Conservation (phyloP, 257 asterid genomes). For the Solanum etuberosum region DNA sequence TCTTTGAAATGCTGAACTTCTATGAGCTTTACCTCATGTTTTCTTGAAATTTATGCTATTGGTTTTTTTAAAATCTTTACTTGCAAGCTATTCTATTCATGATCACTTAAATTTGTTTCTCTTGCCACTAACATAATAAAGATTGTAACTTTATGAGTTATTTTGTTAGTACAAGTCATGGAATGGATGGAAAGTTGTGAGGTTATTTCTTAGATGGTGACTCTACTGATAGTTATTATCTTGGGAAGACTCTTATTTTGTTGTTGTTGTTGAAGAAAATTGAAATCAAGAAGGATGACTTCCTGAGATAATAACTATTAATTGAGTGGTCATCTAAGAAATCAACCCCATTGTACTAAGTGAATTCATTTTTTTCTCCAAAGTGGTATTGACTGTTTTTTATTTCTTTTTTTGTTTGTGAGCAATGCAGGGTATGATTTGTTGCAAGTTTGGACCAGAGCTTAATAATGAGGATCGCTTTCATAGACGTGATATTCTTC, state of each 20-base stretch:
- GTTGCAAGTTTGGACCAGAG: slow-evolving; percentile 41
- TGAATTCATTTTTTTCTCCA: background rate
- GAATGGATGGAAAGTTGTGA: background rate
- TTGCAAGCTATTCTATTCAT: background rate
- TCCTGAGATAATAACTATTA: background rate
- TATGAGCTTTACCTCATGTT: background rate
- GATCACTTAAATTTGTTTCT: background rate
- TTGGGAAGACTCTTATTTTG: background rate
- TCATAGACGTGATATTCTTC: slow-evolving; percentile 56
- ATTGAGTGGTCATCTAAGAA: background rate
- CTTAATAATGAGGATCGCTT: slow-evolving; percentile 20
- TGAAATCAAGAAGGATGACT: background rate
- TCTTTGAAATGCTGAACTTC: background rate
- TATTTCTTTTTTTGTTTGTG: background rate
- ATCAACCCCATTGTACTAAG: background rate
- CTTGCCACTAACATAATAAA: background rate
- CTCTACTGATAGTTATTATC: background rate
- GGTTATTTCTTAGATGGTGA: background rate
- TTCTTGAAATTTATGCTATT: background rate
- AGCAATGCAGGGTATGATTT: slow-evolving; percentile 28
- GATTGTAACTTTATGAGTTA: background rate
- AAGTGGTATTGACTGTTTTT: background rate
- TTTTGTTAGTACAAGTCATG: background rate
- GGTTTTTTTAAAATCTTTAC: background rate
- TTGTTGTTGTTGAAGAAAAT: background rate